Base-by-base conservation (phyloP, 2,329 filamentous ascomycete species). In the Sordariomycetes sp. region DNA sequence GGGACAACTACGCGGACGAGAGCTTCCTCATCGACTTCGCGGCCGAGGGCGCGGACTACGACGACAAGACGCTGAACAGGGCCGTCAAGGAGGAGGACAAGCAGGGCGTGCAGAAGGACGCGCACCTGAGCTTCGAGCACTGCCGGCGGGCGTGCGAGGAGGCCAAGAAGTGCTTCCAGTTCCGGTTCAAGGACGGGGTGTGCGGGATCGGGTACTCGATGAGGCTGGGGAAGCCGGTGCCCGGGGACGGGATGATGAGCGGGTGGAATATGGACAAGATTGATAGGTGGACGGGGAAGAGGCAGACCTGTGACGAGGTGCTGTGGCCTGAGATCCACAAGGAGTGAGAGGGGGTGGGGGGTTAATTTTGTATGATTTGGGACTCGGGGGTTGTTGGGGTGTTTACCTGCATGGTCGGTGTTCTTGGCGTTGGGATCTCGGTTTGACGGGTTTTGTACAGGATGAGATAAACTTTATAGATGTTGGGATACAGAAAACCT, bases 1-100 rank as follows among this genome's bases (percentile, higher is more conserved):
- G 80, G 80, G 76, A 82, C 62, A 82, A 82, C 61, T 62, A 74
- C 10, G 74, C 74, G 52, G 72, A 79, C n/a, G 73, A 77, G 40
- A 66, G 68, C 16, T 67, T 68, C 55, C 79, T 78, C 63, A 63
- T 75, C 57, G 70, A 76, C 61, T 61, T 61, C 16, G 63, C 66
- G 1, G 59, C 64, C 0, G 63, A 57, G 14, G 6, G 18, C 46
- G 22, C 18, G 7, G n/a, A 68, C 12, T 70, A 70, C 64, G 68
- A 66, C 5, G 65, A 71, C 3, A 66, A 65, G 65, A 64, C 71
- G 60, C 54, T 66, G 18, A 57, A 65, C 8, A 67, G 67, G 11
- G 68, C 69, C 53, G 72, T 71, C 61, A 66, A 67, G 34, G 61
- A 66, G 22, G 62, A 68, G 10, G 60, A 68, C 10, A 65, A 74